phyloP scores from a whole-genome alignment of 2,329 filamentous ascomycete species.

The Sporothrix mexicana region DNA sequence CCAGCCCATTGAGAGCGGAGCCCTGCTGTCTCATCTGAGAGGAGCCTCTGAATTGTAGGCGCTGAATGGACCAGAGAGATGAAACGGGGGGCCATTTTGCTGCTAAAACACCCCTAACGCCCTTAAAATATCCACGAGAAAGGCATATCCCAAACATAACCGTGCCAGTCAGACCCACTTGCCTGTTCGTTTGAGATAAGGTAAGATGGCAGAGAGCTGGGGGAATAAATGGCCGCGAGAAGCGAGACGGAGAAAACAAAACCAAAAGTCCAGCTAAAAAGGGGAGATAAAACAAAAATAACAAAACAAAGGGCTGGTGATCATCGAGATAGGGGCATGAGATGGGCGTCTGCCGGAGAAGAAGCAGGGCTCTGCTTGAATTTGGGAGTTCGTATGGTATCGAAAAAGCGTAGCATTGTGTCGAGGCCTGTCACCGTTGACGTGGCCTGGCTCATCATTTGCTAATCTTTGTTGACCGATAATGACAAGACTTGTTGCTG shows the following conservation, averaged over 20 bases:
- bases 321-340: background rate
- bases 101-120: conserved; percentile 25
- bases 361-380: background rate
- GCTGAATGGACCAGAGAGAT: conserved; percentile 24
- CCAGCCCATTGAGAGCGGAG: conserved; percentile 26
- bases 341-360: background rate
- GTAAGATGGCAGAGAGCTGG: conserved; percentile 9
- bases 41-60: conserved; percentile 12
- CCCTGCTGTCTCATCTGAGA: conserved; percentile 30
- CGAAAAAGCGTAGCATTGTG: conserved; percentile 1
- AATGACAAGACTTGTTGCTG: background rate
- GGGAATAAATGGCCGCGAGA: background rate
- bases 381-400: background rate
- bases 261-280: background rate
- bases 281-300: background rate
- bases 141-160: conserved; percentile 35
- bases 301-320: background rate
- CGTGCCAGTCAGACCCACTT: conserved; percentile 35
- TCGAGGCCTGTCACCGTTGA: conserved; percentile 8
- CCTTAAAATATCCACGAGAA: conserved; percentile 21
- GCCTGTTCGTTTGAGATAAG: conserved; percentile 33
- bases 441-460: conserved; percentile 19
- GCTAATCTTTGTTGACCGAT: background rate
- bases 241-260: background rate
- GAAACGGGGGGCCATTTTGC: conserved; percentile 30